Base-by-base conservation (phyloP, 768 basidiomycete species). In the Hygrocybe punicea region DNA sequence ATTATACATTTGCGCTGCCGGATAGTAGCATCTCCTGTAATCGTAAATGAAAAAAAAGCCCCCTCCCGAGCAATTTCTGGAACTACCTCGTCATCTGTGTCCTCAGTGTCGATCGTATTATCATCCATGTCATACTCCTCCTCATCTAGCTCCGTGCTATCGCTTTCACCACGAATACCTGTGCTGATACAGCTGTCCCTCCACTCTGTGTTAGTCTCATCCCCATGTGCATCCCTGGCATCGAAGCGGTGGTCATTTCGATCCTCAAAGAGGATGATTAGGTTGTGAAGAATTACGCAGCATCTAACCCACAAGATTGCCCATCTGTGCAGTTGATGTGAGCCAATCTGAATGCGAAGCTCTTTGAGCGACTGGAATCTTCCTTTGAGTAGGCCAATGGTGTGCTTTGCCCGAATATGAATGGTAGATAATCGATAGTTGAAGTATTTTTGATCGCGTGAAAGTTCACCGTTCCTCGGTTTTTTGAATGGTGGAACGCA, bases 331-430 rank as follows among this genome's bases (percentile, higher is more conserved):
- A 58, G 51, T 23, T 57, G 33, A 9, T 56, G 53, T 14, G 46
- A 42, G 35, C 60, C 50, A 44, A 67, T 61, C 14, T 56, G 47
- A 14, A 63, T 53, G 16, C 58, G 49, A 17, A 69, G 55, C 46
- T 62, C 62, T 23, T 53, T 48, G 10, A 71, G 57, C 8, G 63
- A 64, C 46, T 69, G 65, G n/a, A 61, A 71, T 35, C 60, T 37
- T 4, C 69, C 67, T 53, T 69, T 68, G 7, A 70, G 58, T 13
- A 61, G 56, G 24, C 69, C 68, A 51, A 70, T 68, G 45, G 60
- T 61, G 58, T 70, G 69, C 53, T 70, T 62, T n/a, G 65, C 61
- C 39, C 24, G 52, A 4, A 62, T 52, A 14, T 44, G 50, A 21
- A 62, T 49, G 17, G 51, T 65, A 69, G 7, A 70, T 3, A 50